A percentile compares a stretch with the other conserved stretches of the same genome.
These are phyloP conservation scores for Thozetella sp. DNA, from an alignment of 495 filamentous ascomycete genomes.

Conservation along the genomic window DNA sequence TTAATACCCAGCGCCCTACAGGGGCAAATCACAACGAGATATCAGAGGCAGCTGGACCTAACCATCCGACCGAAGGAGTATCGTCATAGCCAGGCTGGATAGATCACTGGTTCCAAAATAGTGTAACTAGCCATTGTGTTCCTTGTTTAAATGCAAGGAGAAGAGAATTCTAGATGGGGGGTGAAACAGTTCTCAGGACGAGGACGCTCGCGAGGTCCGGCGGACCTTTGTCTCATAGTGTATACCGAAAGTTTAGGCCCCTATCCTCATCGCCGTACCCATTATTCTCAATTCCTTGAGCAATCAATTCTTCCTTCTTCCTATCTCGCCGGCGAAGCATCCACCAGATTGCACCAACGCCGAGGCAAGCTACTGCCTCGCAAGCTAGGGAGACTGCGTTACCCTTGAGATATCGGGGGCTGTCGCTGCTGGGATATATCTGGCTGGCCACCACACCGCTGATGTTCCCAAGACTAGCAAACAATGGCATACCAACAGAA, in stretches of 20 bases:
- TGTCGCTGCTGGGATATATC: constrained; percentile 16
- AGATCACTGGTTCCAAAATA: too few species aligned
- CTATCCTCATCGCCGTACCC: constrained; percentile 13
- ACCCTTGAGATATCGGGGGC: constrained; percentile 18
- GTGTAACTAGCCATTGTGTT: too few species aligned
- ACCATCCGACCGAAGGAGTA: too few species aligned
- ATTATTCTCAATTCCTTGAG: constrained; percentile 15
- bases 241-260: constrained; percentile 16
- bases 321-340: constrained; percentile 15
- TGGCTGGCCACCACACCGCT: constrained; percentile 15
- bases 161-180: too few species aligned
- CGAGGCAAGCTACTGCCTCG: constrained; percentile 8
- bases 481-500: constrained; percentile 12
- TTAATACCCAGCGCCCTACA: too few species aligned
- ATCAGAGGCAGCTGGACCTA: too few species aligned
- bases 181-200: too few species aligned
- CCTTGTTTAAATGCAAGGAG: too few species aligned
- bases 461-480: constrained; percentile 14
- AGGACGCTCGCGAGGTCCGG: too few species aligned
- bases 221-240: constrained; percentile 9
- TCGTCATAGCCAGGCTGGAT: too few species aligned
- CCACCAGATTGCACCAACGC: constrained; percentile 3
- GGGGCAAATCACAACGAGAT: too few species aligned
- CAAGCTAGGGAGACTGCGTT: constrained; percentile 17
- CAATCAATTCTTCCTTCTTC: constrained; percentile 16